Evolutionary conservation across 2,329 filamentous ascomycete genomes (phyloP).

Genomic region (Phialemoniopsis sp.): DNA sequence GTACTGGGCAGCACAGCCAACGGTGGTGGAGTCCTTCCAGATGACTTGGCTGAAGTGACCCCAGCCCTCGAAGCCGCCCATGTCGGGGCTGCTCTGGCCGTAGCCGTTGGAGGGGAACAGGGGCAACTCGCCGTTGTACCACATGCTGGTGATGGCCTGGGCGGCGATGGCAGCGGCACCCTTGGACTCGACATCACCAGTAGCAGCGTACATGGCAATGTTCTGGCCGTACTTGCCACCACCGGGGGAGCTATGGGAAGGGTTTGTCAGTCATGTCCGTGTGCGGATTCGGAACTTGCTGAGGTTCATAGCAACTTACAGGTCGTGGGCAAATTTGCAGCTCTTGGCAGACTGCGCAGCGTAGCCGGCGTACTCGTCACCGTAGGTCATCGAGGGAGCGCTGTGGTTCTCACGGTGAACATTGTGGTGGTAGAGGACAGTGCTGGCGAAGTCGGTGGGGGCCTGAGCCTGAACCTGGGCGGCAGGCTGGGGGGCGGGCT

Average conservation of each 20-base stretch:
- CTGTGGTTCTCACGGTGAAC: slow-evolving; percentile 81
- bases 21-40: slow-evolving; percentile 57
- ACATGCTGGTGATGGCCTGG: slow-evolving; percentile 71
- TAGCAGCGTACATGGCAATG: slow-evolving; percentile 63
- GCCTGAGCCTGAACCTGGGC: slow-evolving; percentile 9
- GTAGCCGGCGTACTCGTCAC: slow-evolving; percentile 55
- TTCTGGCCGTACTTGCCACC: slow-evolving; percentile 82
- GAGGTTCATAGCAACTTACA: slow-evolving; percentile 61
- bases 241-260: slow-evolving; percentile 40
- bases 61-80: slow-evolving; percentile 59
- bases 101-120: slow-evolving; percentile 53
- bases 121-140: slow-evolving; percentile 80
- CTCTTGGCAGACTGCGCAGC: slow-evolving; percentile 59
- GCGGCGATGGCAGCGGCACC: slow-evolving; percentile 53
- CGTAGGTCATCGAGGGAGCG: slow-evolving; percentile 61
- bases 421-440: slow-evolving; percentile 74
- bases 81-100: slow-evolving; percentile 54
- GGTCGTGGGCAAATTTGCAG: slow-evolving; percentile 74
- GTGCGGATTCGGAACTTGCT: no score
- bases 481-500: slow-evolving; percentile 2
- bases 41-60: slow-evolving; percentile 76
- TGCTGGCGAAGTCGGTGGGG: slow-evolving; percentile 21
- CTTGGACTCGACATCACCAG: slow-evolving; percentile 35
- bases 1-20: slow-evolving; percentile 59
- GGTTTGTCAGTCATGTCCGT: neutral